Base-by-base conservation (phyloP, 257 asterid species). In the Nicotiana obtusifolia region DNA sequence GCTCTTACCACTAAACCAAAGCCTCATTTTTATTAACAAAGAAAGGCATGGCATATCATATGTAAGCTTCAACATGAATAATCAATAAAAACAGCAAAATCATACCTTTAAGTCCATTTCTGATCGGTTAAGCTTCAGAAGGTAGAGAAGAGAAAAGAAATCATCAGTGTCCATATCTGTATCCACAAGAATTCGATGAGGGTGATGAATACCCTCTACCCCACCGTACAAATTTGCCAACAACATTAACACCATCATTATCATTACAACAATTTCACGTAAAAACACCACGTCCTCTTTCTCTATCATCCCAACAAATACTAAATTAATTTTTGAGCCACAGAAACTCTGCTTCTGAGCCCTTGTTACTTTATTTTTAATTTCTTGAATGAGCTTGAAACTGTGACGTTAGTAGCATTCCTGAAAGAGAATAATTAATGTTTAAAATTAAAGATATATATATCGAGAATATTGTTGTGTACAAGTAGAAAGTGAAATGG, bases 91-190 rank as follows among this genome's bases (percentile, higher is more conserved):
- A 19, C 61, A 10, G 41, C 52, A 52, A 5, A 65, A 65, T 5
- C 62, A 28, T n/a, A 95, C 98, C 97, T 93, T 94, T 82, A 95
- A 85, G 86, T 95, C 92, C 78, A 95, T 87, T 31, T 87, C 82
- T 33, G 99, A 89, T 77, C 65, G 83, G 78, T 93, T 90, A 22
- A 93, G 98, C 92, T 93, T 95, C 91, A 95, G 83, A 78, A 95
- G 84, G 86, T 95, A 95, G 49, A 95, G 75, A n/a, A 95, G 90
- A 71, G 97, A 97, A 84, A 95, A 92, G 30, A 95, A 83, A 89
- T 95, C 99, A 89, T 92, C 99, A 9, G 95, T 89, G 76, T 95
- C 99, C 15, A 91, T 86, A 79, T 95, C 99, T 19, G 99, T 91
- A 71, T 93, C 99, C 89, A 93, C 81, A 0, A 95, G 86, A 87